phyloP scores from a whole-genome alignment of 257 asterid genomes.

The Primulina huaijiensis region DNA sequence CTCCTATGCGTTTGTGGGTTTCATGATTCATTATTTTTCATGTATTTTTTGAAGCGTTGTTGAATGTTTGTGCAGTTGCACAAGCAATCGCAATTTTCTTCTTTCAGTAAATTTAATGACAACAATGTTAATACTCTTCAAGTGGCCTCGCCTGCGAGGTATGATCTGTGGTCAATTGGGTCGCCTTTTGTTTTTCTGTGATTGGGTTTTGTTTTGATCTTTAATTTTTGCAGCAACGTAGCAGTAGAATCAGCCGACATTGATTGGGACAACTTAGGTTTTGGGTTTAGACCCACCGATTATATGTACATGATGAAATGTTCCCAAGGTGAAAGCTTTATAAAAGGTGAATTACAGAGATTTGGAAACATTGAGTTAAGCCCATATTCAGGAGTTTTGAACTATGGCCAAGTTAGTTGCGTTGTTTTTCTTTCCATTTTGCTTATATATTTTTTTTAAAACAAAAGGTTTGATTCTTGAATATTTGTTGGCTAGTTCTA shows the following conservation, averaged over 20 bases:
- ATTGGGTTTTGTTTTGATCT: slow-evolving; percentile 18
- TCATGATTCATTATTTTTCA: neutral
- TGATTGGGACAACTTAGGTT: slow-evolving; percentile 95
- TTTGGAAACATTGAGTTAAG: slow-evolving; percentile 95
- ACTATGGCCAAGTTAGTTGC: slow-evolving; percentile 86
- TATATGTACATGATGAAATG: slow-evolving; percentile 90
- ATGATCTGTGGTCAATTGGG: neutral
- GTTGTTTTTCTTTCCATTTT: neutral
- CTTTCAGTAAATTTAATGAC: slow-evolving; percentile 28
- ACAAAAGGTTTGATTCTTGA: slow-evolving; percentile 7
- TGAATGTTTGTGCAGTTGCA: slow-evolving; percentile 26
- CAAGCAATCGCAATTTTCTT: slow-evolving; percentile 40
- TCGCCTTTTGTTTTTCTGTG: neutral
- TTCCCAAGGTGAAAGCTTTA: slow-evolving; percentile 59
- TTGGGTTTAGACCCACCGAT: slow-evolving; percentile 70
- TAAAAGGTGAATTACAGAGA: slow-evolving; percentile 68
- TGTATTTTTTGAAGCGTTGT: neutral
- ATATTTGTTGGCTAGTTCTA: neutral
- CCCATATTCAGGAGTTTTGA: slow-evolving; percentile 86
- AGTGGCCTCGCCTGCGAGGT: slow-evolving; percentile 61
- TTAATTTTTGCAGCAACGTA: slow-evolving; percentile 45
- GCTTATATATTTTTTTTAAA: neutral
- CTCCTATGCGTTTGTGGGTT: neutral
- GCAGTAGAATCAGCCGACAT: slow-evolving; percentile 54
- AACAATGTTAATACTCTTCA: slow-evolving; percentile 33